Evolutionary conservation across 2,329 filamentous ascomycete species (phyloP).

Genomic region (Ophiostoma fasciatum): DNA sequence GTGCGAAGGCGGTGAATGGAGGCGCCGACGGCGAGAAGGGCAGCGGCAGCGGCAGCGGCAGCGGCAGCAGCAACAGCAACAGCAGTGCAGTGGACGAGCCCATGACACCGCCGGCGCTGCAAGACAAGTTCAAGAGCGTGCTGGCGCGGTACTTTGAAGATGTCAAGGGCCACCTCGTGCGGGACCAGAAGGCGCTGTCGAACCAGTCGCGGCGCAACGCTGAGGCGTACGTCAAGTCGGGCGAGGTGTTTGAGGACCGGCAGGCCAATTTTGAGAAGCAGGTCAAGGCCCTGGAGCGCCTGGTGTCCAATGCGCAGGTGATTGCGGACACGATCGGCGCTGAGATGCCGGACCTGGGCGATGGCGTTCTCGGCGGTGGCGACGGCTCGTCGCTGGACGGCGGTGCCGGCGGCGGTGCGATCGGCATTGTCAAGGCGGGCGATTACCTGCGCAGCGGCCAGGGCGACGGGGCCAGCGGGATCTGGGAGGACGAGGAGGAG

Average conservation of each 20-base stretch:
- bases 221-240: conserved; percentile 95
- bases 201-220: conserved; percentile 87
- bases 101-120: conserved; percentile 60
- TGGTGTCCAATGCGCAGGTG: conserved; percentile 79
- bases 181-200: conserved; percentile 82
- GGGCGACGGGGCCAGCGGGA: conserved; percentile 78
- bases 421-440: conserved; percentile 84
- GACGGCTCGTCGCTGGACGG: conserved; percentile 76
- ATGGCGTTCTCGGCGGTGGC: too few relatives aligned
- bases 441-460: conserved; percentile 88
- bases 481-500: conserved; percentile 98
- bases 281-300: conserved; percentile 78
- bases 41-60: conserved; percentile 1
- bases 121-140: conserved; percentile 74
- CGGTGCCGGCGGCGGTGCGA: conserved; percentile 54
- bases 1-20: too few relatives aligned
- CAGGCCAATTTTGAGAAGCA: conserved; percentile 94
- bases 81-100: too few relatives aligned
- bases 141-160: conserved; percentile 83
- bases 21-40: conserved; percentile 34
- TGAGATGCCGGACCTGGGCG: conserved; percentile 90
- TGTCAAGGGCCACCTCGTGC: conserved; percentile 72
- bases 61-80: conserved; percentile 13
- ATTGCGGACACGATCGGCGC: conserved; percentile 75
- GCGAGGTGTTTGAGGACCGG: conserved; percentile 94